These are phyloP conservation scores for Cytospora chrysosperma DNA, from an alignment of 2,329 filamentous ascomycete genomes.

Conservation along the genomic window DNA sequence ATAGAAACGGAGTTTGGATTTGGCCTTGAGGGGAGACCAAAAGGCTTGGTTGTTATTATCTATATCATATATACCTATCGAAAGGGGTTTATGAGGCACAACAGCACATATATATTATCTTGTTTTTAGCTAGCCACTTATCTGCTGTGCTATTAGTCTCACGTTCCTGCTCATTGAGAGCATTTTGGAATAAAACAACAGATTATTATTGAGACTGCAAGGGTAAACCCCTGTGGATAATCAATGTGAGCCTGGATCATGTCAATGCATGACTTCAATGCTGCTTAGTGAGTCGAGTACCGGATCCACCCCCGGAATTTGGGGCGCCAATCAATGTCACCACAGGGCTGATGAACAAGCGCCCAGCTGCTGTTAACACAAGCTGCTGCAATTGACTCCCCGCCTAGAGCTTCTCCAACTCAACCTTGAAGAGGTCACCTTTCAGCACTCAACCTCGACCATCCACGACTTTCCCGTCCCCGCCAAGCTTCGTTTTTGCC, in stretches of 20 bases:
- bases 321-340: background rate
- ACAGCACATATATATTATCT: background rate
- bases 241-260: background rate
- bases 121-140: background rate
- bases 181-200: slow-evolving; percentile 1
- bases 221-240: background rate
- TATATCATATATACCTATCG: slow-evolving; percentile 14
- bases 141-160: background rate
- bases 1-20: slow-evolving; percentile 8
- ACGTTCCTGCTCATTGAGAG: background rate
- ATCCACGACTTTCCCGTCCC: background rate
- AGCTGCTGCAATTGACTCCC: background rate
- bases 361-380: background rate
- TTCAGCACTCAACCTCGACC: background rate
- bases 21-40: background rate
- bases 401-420: background rate
- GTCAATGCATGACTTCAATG: background rate
- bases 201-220: background rate
- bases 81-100: background rate
- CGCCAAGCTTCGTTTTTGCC: background rate
- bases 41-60: background rate
- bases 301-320: background rate
- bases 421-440: too few relatives aligned
- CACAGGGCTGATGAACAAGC: background rate
- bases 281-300: background rate